phyloP scores from a whole-genome alignment of 2,329 filamentous ascomycete genomes.

The Phialophora chinensis region DNA sequence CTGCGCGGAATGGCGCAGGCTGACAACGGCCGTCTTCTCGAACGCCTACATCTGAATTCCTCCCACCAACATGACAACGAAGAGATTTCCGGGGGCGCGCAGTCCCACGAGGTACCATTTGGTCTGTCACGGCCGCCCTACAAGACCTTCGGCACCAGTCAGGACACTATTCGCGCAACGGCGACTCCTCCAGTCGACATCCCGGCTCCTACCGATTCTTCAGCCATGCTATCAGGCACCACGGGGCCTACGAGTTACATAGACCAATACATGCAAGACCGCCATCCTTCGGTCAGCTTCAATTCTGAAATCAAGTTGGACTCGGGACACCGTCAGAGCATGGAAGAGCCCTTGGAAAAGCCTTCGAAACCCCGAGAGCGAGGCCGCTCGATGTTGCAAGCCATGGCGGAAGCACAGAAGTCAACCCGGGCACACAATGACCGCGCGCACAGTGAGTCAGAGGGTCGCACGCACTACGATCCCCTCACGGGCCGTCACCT shows the following conservation, averaged over 20 bases:
- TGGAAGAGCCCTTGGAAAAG: constrained; percentile 49
- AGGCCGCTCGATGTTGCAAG: constrained; percentile 35
- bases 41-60: constrained; percentile 24
- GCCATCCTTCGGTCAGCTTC: constrained; percentile 52
- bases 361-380: constrained; percentile 38
- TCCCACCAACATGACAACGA: constrained; percentile 18
- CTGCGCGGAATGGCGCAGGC: constrained; percentile 33
- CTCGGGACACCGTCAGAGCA: constrained; percentile 46
- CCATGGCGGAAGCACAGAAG: constrained; percentile 26
- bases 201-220: constrained; percentile 48
- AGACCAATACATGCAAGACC: constrained; percentile 50
- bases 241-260: constrained; percentile 32
- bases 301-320: constrained; percentile 51
- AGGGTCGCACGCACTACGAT: constrained; percentile 35
- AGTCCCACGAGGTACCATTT: constrained; percentile 7
- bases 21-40: constrained; percentile 27
- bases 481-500: constrained; percentile 37
- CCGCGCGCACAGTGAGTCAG: constrained; percentile 38
- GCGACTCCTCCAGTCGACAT: constrained; percentile 54
- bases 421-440: constrained; percentile 19
- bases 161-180: constrained; percentile 41
- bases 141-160: constrained; percentile 30
- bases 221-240: constrained; percentile 38
- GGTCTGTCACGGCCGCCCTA: constrained; percentile 25
- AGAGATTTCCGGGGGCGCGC: neutral